Percentiles rank a stretch among this genome's conserved stretches.
phyloP scores from a whole-genome alignment of 495 filamentous ascomycete species.

The Talaromyces wortmannii region DNA sequence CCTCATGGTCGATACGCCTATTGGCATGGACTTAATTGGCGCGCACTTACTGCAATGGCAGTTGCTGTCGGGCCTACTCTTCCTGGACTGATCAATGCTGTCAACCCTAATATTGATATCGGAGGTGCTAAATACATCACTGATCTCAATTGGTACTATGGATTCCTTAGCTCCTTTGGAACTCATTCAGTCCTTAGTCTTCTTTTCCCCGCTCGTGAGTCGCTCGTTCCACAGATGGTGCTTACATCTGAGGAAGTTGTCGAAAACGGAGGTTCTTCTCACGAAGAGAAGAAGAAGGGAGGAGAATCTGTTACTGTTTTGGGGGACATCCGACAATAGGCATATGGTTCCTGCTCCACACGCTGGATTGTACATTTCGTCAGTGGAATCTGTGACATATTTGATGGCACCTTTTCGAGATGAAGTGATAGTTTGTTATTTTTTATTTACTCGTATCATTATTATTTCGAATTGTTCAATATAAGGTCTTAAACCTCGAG shows the following conservation, averaged over 20 bases:
- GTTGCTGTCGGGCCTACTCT: not conserved
- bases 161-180: not conserved
- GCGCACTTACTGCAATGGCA: not conserved
- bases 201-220: not conserved
- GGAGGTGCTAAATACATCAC: constrained; percentile 23
- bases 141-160: constrained; percentile 6
- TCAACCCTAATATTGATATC: not conserved
- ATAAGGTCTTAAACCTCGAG: no score
- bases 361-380: not conserved
- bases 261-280: not conserved
- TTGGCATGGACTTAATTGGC: not conserved
- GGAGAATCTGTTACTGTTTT: not conserved
- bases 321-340: not conserved
- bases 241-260: not conserved
- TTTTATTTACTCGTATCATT: not conserved
- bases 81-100: not conserved
- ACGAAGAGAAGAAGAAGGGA: not conserved
- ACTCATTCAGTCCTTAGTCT: not conserved
- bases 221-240: not conserved
- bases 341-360: not conserved
- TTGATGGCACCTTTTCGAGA: no score
- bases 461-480: no score
- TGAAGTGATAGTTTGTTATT: not conserved
- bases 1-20: not conserved
- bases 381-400: not conserved